These are phyloP conservation scores for Amaranthus tricolor DNA, from an alignment of 179 eudicot genomes.

Conservation along the genomic window DNA sequence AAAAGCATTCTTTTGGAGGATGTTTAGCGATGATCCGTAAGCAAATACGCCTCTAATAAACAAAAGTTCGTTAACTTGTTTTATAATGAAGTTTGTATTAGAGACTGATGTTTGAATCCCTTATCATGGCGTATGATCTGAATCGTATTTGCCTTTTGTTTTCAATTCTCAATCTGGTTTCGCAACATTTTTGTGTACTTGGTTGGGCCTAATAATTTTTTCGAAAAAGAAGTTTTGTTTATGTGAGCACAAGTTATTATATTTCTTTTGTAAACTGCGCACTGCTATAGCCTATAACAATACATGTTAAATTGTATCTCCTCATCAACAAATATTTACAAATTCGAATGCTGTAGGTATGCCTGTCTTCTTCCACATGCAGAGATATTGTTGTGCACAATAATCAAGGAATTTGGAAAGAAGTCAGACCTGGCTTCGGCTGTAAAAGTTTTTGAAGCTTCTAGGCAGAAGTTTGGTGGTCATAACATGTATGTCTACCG, in stretches of 20 bases:
- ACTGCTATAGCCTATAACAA: neutral
- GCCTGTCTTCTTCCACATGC: constrained; percentile 62
- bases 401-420: constrained; percentile 83
- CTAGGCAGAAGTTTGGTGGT: constrained; percentile 52
- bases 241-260: neutral
- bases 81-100: no score
- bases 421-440: constrained; percentile 69
- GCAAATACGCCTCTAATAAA: no score
- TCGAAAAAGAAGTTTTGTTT: neutral
- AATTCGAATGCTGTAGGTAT: constrained; percentile 50
- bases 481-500: constrained; percentile 88
- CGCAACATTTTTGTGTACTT: neutral
- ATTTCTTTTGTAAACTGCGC: neutral
- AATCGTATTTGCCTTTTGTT: neutral
- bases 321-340: constrained; percentile 7
- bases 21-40: neutral
- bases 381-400: constrained; percentile 56
- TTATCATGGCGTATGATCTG: neutral
- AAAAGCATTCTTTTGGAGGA: neutral
- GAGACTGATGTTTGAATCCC: no score
- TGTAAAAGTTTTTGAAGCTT: constrained; percentile 70
- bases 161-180: neutral
- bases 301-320: neutral
- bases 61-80: no score
- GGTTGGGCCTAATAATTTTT: neutral